Evolutionary conservation across 352 stramenopile species (phyloP).

Genomic region (Globisporangium apiculatum): DNA sequence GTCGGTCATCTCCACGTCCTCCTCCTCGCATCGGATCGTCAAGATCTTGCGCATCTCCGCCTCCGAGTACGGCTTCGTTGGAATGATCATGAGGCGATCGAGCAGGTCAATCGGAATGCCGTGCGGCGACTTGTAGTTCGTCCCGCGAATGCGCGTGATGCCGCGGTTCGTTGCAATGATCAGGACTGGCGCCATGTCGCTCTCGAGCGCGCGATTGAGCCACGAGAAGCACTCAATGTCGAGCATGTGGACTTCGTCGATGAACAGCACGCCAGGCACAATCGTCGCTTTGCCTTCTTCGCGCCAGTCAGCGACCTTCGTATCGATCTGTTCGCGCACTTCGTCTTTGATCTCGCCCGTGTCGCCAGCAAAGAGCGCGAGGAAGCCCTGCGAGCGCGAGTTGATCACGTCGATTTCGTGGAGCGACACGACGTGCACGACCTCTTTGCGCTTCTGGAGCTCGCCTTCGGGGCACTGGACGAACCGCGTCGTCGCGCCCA

Average conservation of each 20-base stretch:
- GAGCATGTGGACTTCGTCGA: conserved; percentile 99
- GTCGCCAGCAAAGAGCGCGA: conserved; percentile 98
- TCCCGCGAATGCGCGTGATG: conserved; percentile 97
- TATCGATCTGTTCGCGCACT: conserved; percentile 98
- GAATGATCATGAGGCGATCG: conserved; percentile 98
- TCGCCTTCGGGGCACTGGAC: conserved; percentile 94
- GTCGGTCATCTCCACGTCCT: conserved; percentile 98
- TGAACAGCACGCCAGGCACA: conserved; percentile 98
- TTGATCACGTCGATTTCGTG: conserved; percentile 99
- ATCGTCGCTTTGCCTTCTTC: conserved; percentile 97
- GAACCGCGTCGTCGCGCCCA: conserved; percentile 88
- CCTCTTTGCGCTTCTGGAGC: conserved; percentile 98
- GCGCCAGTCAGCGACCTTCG: conserved; percentile 95
- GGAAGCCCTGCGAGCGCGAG: conserved; percentile 97
- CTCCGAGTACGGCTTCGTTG: conserved; percentile 94
- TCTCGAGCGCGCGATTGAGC: conserved; percentile 98
- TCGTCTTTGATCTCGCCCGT: conserved; percentile 99
- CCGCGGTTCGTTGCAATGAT: conserved; percentile 99
- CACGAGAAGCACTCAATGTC: conserved; percentile 99
- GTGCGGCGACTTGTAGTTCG: conserved; percentile 98
- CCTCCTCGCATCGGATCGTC: conserved; percentile 95
- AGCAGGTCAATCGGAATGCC: conserved; percentile 98
- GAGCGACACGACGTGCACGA: conserved; percentile 96
- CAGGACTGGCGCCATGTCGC: conserved; percentile 95
- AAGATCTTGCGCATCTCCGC: conserved; percentile 96